Percentiles rank a stretch among this genome's conserved stretches.
These are phyloP conservation scores for Gossypium longicalyx DNA, from an alignment of 345 rosid species.

Conservation along the genomic window DNA sequence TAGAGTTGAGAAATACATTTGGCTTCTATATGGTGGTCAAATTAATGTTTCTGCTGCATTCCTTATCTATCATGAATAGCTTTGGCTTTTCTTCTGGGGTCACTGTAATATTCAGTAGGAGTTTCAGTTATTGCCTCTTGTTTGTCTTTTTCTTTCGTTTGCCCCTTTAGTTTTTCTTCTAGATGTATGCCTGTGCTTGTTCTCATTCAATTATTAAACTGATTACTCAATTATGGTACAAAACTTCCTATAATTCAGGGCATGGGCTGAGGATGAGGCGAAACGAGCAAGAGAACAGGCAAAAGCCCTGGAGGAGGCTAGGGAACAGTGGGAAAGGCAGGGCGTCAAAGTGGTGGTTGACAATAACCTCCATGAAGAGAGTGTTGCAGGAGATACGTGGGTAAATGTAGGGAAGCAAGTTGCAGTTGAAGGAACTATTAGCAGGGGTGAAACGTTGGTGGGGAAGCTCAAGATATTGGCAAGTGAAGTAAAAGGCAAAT, in stretches of 20 bases:
- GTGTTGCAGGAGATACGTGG: slow-evolving; percentile 55
- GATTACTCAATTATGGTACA: background rate
- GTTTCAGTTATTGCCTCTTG: background rate
- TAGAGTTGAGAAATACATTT: background rate
- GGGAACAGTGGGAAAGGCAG: slow-evolving; percentile 76
- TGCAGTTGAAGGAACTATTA: slow-evolving; percentile 52
- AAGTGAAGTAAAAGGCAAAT: slow-evolving; percentile 39
- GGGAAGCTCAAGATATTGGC: slow-evolving; percentile 62
- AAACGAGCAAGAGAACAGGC: slow-evolving; percentile 72
- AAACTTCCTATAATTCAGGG: slow-evolving; percentile 36
- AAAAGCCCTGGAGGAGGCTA: slow-evolving; percentile 76
- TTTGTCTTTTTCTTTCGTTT: background rate
- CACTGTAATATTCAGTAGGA: background rate
- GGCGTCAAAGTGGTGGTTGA: slow-evolving; percentile 85
- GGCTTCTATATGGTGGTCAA: background rate
- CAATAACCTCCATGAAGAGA: slow-evolving; percentile 62
- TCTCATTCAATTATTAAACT: slow-evolving; percentile 2
- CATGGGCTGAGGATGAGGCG: slow-evolving; percentile 97
- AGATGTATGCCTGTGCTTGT: background rate
- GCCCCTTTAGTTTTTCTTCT: background rate
- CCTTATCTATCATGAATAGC: background rate
- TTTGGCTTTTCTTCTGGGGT: background rate
- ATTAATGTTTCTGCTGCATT: slow-evolving; percentile 2
- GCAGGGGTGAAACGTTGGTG: slow-evolving; percentile 47
- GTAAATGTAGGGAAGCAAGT: slow-evolving; percentile 46